These are phyloP conservation scores for Puya raimondii DNA, from an alignment of 176 grass and related monocot species.

Conservation along the genomic window DNA sequence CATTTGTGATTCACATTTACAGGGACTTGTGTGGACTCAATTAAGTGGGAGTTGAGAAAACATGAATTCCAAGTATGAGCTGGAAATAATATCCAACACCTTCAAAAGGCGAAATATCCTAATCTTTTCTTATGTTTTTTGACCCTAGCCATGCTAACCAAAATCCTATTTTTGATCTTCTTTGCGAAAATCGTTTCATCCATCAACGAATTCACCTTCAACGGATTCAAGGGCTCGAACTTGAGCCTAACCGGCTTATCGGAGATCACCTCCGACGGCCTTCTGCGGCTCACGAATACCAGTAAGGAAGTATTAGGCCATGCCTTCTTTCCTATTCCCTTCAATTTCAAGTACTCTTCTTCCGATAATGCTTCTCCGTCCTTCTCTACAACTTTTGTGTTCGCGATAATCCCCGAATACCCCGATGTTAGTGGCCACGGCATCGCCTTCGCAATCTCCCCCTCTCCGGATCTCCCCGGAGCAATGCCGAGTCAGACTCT, in stretches of 20 bases:
- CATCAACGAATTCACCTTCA: constrained; percentile 14
- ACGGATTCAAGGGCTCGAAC: constrained; percentile 27
- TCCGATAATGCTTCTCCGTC: constrained; percentile 22
- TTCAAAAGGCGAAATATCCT: no score
- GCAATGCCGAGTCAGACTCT: constrained; percentile 31
- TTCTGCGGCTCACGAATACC: constrained; percentile 41
- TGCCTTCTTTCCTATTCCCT: constrained; percentile 33
- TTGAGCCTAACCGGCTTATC: constrained; percentile 23
- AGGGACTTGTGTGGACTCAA: no score
- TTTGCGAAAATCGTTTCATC: no score
- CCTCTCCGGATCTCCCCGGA: constrained; percentile 10
- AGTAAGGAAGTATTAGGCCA: constrained; percentile 36
- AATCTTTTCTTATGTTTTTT: no score
- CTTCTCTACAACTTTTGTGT: constrained; percentile 64
- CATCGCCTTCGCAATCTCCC: constrained; percentile 43
- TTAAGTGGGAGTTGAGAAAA: no score
- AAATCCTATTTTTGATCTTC: no score
- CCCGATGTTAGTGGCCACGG: constrained; percentile 46
- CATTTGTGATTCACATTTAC: no score
- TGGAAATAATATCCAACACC: no score
- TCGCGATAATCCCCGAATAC: constrained; percentile 35
- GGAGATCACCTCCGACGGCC: constrained; percentile 22
- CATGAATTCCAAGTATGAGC: no score
- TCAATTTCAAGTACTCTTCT: constrained; percentile 28
- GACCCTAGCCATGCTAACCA: background rate